Conservation (phyloP, 2,329 filamentous ascomycete species). For the Juglanconis oblonga region DNA sequence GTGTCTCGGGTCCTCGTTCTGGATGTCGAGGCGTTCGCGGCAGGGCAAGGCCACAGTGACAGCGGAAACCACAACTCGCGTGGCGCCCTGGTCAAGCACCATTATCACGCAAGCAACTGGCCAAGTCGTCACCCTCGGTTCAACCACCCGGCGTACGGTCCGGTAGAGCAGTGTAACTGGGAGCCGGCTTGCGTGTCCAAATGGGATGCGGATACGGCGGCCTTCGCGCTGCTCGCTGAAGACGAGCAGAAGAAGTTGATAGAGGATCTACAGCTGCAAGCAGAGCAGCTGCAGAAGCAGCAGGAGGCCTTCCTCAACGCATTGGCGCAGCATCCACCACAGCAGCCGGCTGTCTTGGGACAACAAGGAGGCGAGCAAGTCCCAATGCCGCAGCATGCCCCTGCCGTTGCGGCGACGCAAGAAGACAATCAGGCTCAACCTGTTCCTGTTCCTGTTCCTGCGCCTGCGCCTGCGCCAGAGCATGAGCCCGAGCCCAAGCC, state of each 20-base stretch:
- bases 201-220: conserved; percentile 64
- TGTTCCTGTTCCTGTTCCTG: too few relatives aligned
- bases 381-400: neutral
- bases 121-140: conserved; percentile 63
- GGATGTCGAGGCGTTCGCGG: conserved; percentile 69
- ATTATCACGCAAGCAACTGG: conserved; percentile 74
- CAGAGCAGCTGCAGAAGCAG: conserved; percentile 25
- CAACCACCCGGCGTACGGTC: conserved; percentile 66
- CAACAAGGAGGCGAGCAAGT: neutral
- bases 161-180: conserved; percentile 72
- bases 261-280: conserved; percentile 32
- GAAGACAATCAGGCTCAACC: neutral
- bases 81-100: conserved; percentile 67
- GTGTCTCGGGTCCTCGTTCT: conserved; percentile 64
- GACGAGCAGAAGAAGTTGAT: conserved; percentile 56
- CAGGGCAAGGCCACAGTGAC: conserved; percentile 70
- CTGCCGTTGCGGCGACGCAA: neutral
- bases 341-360: conserved; percentile 1
- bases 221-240: conserved; percentile 55
- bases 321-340: conserved; percentile 7
- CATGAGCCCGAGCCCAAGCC: neutral
- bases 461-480: neutral
- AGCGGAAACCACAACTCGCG: conserved; percentile 67
- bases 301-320: conserved; percentile 17
- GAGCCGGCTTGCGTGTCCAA: conserved; percentile 58